Conservation (phyloP, 441 rosid genomes). For the Euphorbia schlechtendalii region DNA sequence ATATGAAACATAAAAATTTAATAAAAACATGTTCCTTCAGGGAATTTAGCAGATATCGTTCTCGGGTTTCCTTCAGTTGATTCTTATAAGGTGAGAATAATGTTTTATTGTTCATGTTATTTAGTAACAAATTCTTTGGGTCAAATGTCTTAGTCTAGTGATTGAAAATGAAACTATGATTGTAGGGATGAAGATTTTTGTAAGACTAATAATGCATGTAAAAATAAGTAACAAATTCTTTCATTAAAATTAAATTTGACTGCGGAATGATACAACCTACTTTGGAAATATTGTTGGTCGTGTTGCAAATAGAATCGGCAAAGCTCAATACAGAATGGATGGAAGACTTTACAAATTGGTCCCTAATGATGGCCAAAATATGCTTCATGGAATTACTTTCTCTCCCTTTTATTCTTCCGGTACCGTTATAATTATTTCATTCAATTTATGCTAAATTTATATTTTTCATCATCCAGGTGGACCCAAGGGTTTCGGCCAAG, state of each 20-base stretch:
- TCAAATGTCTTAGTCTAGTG: too few species aligned
- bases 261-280: slow-evolving; percentile 52
- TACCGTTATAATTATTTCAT: neutral
- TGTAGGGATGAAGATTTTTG: too few species aligned
- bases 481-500: slow-evolving; percentile 49
- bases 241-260: neutral
- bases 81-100: slow-evolving; percentile 10
- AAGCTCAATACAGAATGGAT: slow-evolving; percentile 50
- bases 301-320: slow-evolving; percentile 66
- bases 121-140: too few species aligned
- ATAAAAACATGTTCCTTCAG: slow-evolving; percentile 8
- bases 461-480: slow-evolving; percentile 40
- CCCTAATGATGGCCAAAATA: slow-evolving; percentile 62
- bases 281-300: slow-evolving; percentile 71
- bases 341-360: slow-evolving; percentile 47
- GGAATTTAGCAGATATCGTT: slow-evolving; percentile 14
- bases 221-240: too few species aligned
- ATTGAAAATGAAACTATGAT: too few species aligned
- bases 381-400: slow-evolving; percentile 55
- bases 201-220: too few species aligned
- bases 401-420: neutral
- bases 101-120: too few species aligned
- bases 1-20: too few species aligned
- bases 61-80: slow-evolving; percentile 16
- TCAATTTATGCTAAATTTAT: too few species aligned